Percentiles rank a stretch among this genome's conserved stretches.
These are phyloP conservation scores for Betula pendula DNA, from an alignment of 306 rosid genomes.

Conservation along the genomic window DNA sequence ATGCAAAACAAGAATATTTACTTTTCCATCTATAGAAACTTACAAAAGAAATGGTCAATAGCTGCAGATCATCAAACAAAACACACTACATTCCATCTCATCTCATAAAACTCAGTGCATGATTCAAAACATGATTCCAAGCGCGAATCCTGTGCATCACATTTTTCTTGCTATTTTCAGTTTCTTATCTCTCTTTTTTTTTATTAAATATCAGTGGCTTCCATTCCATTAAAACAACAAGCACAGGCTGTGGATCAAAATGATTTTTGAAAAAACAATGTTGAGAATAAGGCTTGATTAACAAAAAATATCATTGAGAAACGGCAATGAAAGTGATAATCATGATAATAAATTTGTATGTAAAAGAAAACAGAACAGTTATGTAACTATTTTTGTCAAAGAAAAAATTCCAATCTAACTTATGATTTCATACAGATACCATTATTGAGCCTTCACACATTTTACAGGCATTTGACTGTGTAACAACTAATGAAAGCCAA, in stretches of 20 bases:
- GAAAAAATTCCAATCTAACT: neutral
- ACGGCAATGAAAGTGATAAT: neutral
- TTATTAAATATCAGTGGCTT: neutral
- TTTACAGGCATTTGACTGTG: conserved; percentile 8
- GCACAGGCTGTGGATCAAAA: neutral
- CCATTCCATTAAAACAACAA: neutral
- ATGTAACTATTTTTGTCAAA: neutral
- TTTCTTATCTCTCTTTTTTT: neutral
- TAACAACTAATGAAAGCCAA: conserved; percentile 7
- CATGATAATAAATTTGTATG: neutral
- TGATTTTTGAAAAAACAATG: neutral
- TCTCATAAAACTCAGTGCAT: neutral
- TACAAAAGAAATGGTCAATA: neutral
- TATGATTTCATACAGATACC: conserved; percentile 9
- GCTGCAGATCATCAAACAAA: neutral
- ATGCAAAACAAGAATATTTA: neutral
- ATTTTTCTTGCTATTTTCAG: neutral
- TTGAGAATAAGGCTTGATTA: neutral
- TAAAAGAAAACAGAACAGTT: neutral
- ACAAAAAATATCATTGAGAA: neutral
- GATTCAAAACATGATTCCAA: neutral
- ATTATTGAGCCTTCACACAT: conserved; percentile 7
- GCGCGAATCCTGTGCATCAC: conserved; percentile 15
- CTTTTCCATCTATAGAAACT: neutral
- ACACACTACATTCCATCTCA: conserved; percentile 4